Base-by-base conservation (phyloP, 768 basidiomycete genomes). In the Kwoniella heveanensis region DNA sequence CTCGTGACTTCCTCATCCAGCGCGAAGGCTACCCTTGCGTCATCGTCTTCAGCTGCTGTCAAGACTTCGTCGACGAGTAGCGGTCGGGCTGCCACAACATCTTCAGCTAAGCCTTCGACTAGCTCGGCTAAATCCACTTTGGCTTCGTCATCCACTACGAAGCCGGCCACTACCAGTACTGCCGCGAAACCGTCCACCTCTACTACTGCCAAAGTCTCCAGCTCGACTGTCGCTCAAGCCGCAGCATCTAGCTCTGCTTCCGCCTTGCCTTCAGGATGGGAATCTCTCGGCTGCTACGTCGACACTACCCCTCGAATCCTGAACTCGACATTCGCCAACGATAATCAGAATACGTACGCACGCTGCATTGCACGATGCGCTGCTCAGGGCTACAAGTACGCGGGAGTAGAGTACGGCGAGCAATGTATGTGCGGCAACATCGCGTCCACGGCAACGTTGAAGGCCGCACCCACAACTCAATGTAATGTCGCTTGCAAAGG, bases 241-340 rank as follows among this genome's bases (percentile, higher is more conserved):
- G 15, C 66, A 17, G 21, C 57, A 15, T 27, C 66, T 24, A 48
- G 60, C 17, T 63, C 54, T 12, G 36, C 51, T 24, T 29, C 53
- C 0, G 36, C 53, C 1, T 30, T 73, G 15, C 69, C 69, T 30
- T 63, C 69, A 24, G 66, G 62, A 9, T 67, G 66, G 66, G 32
- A 53, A 5, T 57, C 57, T n/a, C 37, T 22, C 52, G 53, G 54
- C 7, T 67, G 66, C 46, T 53, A 59, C 36, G 51, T 49, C 2
- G 66, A 67, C 8, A 51, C 59, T 5, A 51, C 36, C 15, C 26
- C 30, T 15, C 49, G 59, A 17, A 29, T 53, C 2, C 22, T 60
- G 9, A 50, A 50, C 51, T n/a, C 48, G 12, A 46, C 30, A 27
- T 60, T 52, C 36, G 50, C 50, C 21, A 27, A 21, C 30, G 32